Evolutionary conservation across 305 asterid species (phyloP).

Genomic region (Euphrasia arctica): DNA sequence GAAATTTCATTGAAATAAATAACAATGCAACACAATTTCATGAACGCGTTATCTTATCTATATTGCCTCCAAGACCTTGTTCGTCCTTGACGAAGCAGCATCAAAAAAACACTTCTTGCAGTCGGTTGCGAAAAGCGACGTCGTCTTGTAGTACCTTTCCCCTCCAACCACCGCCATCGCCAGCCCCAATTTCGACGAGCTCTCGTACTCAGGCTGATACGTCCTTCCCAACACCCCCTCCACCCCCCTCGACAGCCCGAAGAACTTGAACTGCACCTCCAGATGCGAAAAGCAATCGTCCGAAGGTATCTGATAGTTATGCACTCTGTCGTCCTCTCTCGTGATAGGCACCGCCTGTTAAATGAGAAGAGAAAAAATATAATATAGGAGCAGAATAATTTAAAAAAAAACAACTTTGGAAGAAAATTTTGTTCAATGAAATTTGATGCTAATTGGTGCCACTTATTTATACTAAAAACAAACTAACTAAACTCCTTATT

Average conservation of each 20-base stretch:
- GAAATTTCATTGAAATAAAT: too few species aligned
- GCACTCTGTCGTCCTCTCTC: constrained; percentile 52
- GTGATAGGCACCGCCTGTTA: constrained; percentile 44
- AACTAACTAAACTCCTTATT: too few species aligned
- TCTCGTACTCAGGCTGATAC: constrained; percentile 48
- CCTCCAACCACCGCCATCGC: constrained; percentile 66
- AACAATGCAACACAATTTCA: not conserved
- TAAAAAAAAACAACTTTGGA: too few species aligned
- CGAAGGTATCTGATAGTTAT: constrained; percentile 44
- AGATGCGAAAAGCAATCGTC: constrained; percentile 55
- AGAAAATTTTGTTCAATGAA: too few species aligned
- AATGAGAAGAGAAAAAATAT: too few species aligned
- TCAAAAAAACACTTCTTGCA: constrained; percentile 26
- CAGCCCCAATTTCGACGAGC: constrained; percentile 44
- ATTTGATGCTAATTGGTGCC: too few species aligned
- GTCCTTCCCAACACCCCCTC: constrained; percentile 64
- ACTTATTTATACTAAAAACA: too few species aligned
- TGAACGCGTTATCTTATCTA: not conserved
- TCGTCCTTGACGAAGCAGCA: not conserved
- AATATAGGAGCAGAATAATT: too few species aligned
- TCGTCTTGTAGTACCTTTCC: constrained; percentile 45
- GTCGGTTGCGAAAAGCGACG: constrained; percentile 37
- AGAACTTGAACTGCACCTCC: constrained; percentile 60
- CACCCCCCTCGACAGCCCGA: constrained; percentile 36
- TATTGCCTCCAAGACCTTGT: not conserved